These are phyloP conservation scores for Corynascus novoguineensis DNA, from an alignment of 495 filamentous ascomycete genomes.

Conservation along the genomic window DNA sequence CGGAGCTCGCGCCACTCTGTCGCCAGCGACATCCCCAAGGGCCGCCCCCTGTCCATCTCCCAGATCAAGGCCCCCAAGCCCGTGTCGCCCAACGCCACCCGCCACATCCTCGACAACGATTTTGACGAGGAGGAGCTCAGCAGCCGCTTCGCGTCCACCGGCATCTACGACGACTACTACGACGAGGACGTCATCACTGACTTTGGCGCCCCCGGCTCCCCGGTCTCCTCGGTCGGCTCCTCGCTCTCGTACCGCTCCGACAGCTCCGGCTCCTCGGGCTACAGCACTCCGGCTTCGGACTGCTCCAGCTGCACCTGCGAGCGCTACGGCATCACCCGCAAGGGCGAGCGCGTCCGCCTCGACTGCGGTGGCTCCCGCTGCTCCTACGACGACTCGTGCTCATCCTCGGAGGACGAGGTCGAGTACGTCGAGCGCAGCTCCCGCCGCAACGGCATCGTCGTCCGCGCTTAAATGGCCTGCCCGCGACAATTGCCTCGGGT, in stretches of 20 bases:
- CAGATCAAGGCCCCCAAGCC: slow-evolving; percentile 91
- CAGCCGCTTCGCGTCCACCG: slow-evolving; percentile 63
- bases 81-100: slow-evolving; percentile 75
- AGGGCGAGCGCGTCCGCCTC: slow-evolving; percentile 85
- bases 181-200: slow-evolving; percentile 54
- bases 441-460: slow-evolving; percentile 73
- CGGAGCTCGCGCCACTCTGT: slow-evolving; percentile 23
- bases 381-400: slow-evolving; percentile 64
- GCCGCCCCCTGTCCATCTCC: slow-evolving; percentile 77
- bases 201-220: slow-evolving; percentile 40
- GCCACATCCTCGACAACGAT: slow-evolving; percentile 73
- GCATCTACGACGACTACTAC: slow-evolving; percentile 66
- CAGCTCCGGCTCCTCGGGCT: slow-evolving; percentile 67
- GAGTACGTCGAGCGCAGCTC: slow-evolving; percentile 53
- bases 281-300: slow-evolving; percentile 52
- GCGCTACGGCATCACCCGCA: slow-evolving; percentile 92
- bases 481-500: slow-evolving; percentile 22
- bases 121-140: slow-evolving; percentile 66
- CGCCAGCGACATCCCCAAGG: slow-evolving; percentile 66
- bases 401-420: slow-evolving; percentile 53
- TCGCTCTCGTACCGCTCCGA: slow-evolving; percentile 72
- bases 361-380: slow-evolving; percentile 87
- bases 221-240: slow-evolving; percentile 69
- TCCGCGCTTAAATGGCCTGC: slow-evolving; percentile 44
- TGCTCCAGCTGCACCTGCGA: slow-evolving; percentile 72